Evolutionary conservation across 2,329 filamentous ascomycete species (phyloP), one percentile per base, ranked within the genome.

Genomic region (Penicillium sp.): DNA sequence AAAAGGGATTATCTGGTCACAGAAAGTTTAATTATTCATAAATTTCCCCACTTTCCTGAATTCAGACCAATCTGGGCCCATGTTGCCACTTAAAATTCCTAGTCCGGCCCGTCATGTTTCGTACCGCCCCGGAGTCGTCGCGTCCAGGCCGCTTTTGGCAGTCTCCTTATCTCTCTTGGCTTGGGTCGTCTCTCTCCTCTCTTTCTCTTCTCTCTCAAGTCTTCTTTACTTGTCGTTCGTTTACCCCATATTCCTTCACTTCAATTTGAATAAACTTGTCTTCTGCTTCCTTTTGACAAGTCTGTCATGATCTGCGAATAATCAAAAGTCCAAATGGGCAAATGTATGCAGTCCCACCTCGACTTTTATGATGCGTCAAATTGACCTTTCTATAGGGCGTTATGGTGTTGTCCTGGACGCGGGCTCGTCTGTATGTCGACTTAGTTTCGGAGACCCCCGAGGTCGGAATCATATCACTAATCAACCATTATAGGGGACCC

Each of bases 391-490:
- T 20, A 40, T 54, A 83, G 81, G 81, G 81, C 79, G 81, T 78
- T 97, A 95, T 82, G 94, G 92, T 72, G 90, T 97, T 68, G 92
- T 99, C 72, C 85, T 99, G 70, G 94, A 99, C 82, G 94, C 94
- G 73, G 94, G 94, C 66, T 97, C 94, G 75, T 97, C 94, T 69
- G 83, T 84, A 76, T 62, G 79, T 74, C 34, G 14, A 43, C 16
- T 7, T 49, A 7, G 18, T 39, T 20, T 6, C n/a, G 35, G 26
- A 32, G 38, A 31, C 34, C n/a, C n/a, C n/a, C n/a, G n/a, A n/a
- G n/a, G n/a, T 35, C 14, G 5, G n/a, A 38, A 40, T 55, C 51
- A 55, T 59, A 52, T 45, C 16, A 48, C 42, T 53, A 58, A 50
- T 24, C 10, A n/a, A 58, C 39, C 24, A 10, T n/a, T n/a, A 45